Conservation (phyloP, 2,329 filamentous ascomycete genomes). For the Bipolaris bicolor region DNA sequence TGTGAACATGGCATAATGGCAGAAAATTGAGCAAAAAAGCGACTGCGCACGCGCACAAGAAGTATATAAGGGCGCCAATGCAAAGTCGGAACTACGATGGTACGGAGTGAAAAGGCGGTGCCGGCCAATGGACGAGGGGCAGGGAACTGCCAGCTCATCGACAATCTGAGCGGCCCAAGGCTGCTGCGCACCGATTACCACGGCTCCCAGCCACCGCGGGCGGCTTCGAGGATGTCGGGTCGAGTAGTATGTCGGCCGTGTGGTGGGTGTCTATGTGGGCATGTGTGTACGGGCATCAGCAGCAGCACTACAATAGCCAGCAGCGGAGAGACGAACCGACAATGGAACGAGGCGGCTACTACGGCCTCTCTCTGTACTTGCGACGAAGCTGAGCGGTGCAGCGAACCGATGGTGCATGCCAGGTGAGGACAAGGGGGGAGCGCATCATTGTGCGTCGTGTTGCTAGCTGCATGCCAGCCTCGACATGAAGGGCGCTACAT, state of each 20-base stretch:
- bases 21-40: conserved; percentile 37
- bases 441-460: conserved; percentile 29
- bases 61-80: conserved; percentile 44
- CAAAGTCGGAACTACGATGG: conserved; percentile 36
- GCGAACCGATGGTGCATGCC: conserved; percentile 29
- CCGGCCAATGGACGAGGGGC: conserved; percentile 39
- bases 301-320: not conserved
- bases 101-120: conserved; percentile 35
- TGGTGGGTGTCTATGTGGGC: conserved; percentile 26
- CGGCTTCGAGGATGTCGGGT: conserved; percentile 33
- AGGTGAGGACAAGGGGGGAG: not conserved
- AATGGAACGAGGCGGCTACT: conserved; percentile 17
- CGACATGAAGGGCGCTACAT: conserved; percentile 21
- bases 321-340: conserved; percentile 9
- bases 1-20: conserved; percentile 49
- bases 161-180: conserved; percentile 38
- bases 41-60: conserved; percentile 41
- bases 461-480: conserved; percentile 35
- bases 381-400: conserved; percentile 18
- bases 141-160: conserved; percentile 43
- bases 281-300: not conserved
- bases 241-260: conserved; percentile 15
- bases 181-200: conserved; percentile 40
- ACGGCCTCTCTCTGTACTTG: conserved; percentile 14
- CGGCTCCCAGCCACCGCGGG: conserved; percentile 30